Evolutionary conservation across 441 rosid species (phyloP).

Genomic region (Jatropha podagrica): DNA sequence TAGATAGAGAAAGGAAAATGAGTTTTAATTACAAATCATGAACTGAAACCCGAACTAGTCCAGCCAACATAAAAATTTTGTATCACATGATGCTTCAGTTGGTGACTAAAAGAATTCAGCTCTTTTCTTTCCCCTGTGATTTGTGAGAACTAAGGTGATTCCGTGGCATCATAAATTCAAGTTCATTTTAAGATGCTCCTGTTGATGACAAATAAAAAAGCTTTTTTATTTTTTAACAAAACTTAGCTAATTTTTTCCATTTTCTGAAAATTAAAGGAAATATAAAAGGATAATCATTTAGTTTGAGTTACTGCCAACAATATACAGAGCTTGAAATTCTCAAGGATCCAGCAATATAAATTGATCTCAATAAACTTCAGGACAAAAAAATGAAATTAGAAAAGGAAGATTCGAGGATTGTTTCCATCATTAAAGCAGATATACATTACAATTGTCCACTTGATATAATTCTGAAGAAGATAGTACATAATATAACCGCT

Average conservation of each 20-base stretch:
- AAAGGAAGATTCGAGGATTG: not conserved
- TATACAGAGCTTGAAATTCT: not conserved
- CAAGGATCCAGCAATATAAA: not conserved
- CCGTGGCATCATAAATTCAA: no score
- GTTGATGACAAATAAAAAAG: not conserved
- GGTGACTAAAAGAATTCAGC: not conserved
- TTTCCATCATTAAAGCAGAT: not conserved
- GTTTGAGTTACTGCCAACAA: no score
- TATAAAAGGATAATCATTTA: not conserved
- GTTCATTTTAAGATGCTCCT: not conserved
- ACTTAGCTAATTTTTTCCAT: not conserved
- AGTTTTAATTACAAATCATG: not conserved
- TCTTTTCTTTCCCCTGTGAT: not conserved
- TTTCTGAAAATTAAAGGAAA: not conserved
- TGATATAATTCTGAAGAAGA: not conserved
- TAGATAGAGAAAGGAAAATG: conserved; percentile 4
- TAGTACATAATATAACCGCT: not conserved
- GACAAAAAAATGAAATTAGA: not conserved
- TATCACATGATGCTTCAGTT: conserved; percentile 5
- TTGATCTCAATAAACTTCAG: not conserved
- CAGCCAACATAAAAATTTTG: conserved; percentile 9
- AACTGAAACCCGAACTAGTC: conserved; percentile 10
- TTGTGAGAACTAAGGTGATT: not conserved
- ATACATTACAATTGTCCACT: not conserved
- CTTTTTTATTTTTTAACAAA: not conserved